Percentiles rank a stretch among this genome's conserved stretches.
Evolutionary conservation across 1,139 yeast genomes (phyloP).

Genomic region (Candida sp.): DNA sequence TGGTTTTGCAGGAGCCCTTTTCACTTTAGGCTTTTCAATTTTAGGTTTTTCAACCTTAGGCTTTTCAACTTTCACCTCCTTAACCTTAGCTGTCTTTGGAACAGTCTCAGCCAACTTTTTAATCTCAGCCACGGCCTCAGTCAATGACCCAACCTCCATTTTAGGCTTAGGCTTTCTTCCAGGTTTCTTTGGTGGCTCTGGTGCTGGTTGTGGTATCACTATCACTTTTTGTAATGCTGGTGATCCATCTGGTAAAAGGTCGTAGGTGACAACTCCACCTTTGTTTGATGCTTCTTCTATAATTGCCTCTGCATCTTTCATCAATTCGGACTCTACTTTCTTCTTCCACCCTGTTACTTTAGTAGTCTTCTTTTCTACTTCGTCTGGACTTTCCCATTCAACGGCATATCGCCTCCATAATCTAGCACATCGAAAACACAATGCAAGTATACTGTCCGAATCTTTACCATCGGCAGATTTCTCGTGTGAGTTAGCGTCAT

Average conservation of each 20-base stretch:
- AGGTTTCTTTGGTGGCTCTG: background rate
- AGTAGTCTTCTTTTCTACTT: constrained; percentile 50
- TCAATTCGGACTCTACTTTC: constrained; percentile 67
- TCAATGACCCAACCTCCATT: background rate
- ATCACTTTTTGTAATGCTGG: background rate
- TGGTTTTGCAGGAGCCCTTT: background rate
- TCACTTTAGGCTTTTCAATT: too few species aligned
- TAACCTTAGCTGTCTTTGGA: background rate
- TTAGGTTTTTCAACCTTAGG: constrained; percentile 1
- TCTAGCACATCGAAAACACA: constrained; percentile 84
- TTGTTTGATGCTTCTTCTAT: constrained; percentile 37
- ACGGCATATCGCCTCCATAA: constrained; percentile 91
- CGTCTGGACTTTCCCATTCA: constrained; percentile 81
- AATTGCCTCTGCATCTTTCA: constrained; percentile 62
- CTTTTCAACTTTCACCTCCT: background rate
- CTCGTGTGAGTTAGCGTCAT: constrained; percentile 28
- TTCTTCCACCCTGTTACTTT: constrained; percentile 51
- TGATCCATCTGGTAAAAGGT: background rate
- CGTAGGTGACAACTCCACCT: constrained; percentile 15
- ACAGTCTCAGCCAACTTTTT: background rate
- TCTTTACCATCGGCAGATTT: constrained; percentile 20
- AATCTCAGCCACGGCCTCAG: background rate
- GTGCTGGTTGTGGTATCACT: background rate
- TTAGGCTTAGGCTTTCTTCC: background rate
- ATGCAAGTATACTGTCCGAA: constrained; percentile 37